Base-by-base conservation (phyloP, 257 asterid genomes). In the Lantana camara region DNA sequence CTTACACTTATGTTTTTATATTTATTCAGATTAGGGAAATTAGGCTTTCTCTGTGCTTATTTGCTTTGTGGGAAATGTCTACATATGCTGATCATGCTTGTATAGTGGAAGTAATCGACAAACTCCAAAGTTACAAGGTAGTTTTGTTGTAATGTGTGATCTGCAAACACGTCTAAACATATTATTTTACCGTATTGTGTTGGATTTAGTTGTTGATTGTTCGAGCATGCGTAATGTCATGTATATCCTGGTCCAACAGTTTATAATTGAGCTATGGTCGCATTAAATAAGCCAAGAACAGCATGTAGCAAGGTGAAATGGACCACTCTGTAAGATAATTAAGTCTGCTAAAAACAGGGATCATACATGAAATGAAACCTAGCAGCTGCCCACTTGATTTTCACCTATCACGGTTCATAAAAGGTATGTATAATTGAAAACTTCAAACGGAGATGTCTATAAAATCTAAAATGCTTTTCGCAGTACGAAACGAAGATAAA, bases 401-500 rank as follows among this genome's bases (percentile, higher is more conserved):
- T 52, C n/a, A n/a, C 7, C 40, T 52, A 50, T 17, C 19, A 21
- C 22, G 24, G 5, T 7, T 48, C 3, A 41, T 41, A 45, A 41
- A 13, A 3, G 13, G 7, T 21, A 47, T 17, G 16, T 48, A 21
- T 48, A 48, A 1, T 1, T 44, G 17, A 50, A 60, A 48, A 44
- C 17, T 60, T 9, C 49, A 14, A 37, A 20, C 16, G 57, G 30
- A 30, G 16, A 34, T 50, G 57, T 42, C 19, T 69, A 27, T 19
- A 24, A 57, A 4, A 49, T 30, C 32, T 45, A 13, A 16, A 55
- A 14, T 1, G 22, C 45, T 32, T 21, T 17, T 42, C 62, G 7
- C 16, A 23, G 50, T 60, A 7, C 37, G 52, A 58, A 58, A 44
- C 53, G 16, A 35, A 12, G 20, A 44, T 30, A 16, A 59, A 58